A percentile compares a stretch with the other conserved stretches of the same genome.
These are phyloP conservation scores for Dispira simplex DNA, from an alignment of 192 early-diverging fungal genomes.

Conservation along the genomic window DNA sequence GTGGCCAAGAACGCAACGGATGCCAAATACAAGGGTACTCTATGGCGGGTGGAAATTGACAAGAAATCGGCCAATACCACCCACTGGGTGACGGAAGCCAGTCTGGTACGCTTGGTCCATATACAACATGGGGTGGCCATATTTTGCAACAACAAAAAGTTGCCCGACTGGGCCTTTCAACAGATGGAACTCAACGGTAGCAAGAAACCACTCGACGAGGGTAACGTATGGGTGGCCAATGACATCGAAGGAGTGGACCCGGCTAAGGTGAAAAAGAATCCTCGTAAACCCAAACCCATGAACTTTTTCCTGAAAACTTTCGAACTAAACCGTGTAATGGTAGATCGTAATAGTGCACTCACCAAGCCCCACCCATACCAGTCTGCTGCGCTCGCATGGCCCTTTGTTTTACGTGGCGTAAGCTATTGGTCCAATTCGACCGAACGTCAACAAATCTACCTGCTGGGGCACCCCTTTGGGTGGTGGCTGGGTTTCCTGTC, in stretches of 20 bases:
- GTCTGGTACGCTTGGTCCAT: slow-evolving; percentile 26
- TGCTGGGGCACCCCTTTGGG: slow-evolving; percentile 74
- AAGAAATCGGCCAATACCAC: slow-evolving; percentile 10
- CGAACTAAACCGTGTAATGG: slow-evolving; percentile 81
- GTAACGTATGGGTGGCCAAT: slow-evolving; percentile 66
- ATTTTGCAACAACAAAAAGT: slow-evolving; percentile 46
- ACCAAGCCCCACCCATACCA: slow-evolving; percentile 91
- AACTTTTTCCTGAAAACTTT: slow-evolving; percentile 68
- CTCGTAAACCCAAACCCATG: slow-evolving; percentile 7
- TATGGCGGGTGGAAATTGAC: slow-evolving; percentile 50
- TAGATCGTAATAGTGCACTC: slow-evolving; percentile 77
- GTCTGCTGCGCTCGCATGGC: slow-evolving; percentile 70
- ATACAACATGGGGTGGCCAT: slow-evolving; percentile 58
- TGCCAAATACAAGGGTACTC: slow-evolving; percentile 16
- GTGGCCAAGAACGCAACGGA: slow-evolving; percentile 21
- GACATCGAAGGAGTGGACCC: slow-evolving; percentile 56
- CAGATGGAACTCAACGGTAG: slow-evolving; percentile 95
- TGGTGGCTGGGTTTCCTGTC: slow-evolving; percentile 55
- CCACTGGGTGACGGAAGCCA: slow-evolving; percentile 8
- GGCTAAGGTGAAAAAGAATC: slow-evolving; percentile 15
- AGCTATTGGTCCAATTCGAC: slow-evolving; percentile 84
- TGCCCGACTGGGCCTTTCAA: slow-evolving; percentile 84
- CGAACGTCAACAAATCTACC: slow-evolving; percentile 68
- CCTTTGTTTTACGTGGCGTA: slow-evolving; percentile 70
- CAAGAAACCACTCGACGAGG: slow-evolving; percentile 64